A percentile compares a stretch with the other conserved stretches of the same genome.
Evolutionary conservation across 2,329 filamentous ascomycete species (phyloP).

Genomic region (Coniochaeta sp.): DNA sequence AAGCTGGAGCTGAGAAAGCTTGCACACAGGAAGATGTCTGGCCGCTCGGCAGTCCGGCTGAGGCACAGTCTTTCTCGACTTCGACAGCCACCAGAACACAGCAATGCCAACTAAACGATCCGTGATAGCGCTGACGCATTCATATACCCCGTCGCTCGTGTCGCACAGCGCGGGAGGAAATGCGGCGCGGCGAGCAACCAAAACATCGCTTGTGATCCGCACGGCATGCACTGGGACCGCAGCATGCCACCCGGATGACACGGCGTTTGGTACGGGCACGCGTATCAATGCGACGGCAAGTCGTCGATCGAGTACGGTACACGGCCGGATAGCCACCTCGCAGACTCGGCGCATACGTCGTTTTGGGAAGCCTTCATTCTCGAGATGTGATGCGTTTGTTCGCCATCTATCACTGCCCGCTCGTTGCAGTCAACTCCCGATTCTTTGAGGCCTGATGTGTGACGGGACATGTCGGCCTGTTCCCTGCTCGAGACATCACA

Average conservation of each 20-base stretch:
- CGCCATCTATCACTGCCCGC: too few species aligned
- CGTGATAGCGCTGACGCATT: background rate
- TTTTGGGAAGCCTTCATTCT: background rate
- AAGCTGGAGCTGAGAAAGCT: background rate
- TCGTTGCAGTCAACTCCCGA: too few species aligned
- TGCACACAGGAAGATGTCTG: background rate
- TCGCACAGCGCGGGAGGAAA: background rate
- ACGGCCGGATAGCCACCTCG: background rate
- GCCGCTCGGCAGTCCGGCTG: background rate
- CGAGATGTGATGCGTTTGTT: background rate
- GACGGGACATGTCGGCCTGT: too few species aligned
- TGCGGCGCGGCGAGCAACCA: too few species aligned
- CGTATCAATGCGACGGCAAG: background rate
- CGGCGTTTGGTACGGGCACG: background rate
- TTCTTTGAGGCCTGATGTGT: too few species aligned
- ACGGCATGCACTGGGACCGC: background rate
- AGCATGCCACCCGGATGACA: background rate
- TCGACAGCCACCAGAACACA: too few species aligned
- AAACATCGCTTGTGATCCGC: slow-evolving; percentile 1
- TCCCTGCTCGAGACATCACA: background rate
- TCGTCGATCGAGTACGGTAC: background rate
- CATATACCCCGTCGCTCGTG: background rate
- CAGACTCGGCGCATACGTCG: background rate
- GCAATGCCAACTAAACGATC: background rate
- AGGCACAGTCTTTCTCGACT: background rate